Conservation (phyloP, 331 rosid genomes). For the Ulmus americana region DNA sequence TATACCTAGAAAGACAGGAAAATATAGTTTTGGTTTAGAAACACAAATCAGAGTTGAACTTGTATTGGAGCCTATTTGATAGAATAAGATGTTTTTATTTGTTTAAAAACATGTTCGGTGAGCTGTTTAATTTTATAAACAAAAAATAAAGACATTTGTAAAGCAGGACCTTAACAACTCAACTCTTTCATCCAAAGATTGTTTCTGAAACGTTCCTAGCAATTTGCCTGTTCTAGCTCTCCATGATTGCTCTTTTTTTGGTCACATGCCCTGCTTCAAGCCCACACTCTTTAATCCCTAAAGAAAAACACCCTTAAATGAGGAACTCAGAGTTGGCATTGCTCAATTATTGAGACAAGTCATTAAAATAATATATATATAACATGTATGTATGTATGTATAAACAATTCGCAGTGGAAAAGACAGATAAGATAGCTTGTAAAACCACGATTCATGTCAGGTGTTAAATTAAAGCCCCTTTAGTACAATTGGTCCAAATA, state of each 20-base stretch:
- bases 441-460: slow-evolving; percentile 23
- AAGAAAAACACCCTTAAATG: slow-evolving; percentile 8
- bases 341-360: slow-evolving; percentile 14
- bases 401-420: not conserved
- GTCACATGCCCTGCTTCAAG: slow-evolving; percentile 5
- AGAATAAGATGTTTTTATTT: too few species aligned
- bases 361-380: not conserved
- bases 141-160: too few species aligned
- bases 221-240: not conserved
- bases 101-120: too few species aligned
- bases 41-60: too few species aligned
- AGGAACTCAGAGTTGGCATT: not conserved
- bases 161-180: too few species aligned
- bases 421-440: not conserved
- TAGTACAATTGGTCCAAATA: not conserved
- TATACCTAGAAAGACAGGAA: not conserved
- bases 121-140: too few species aligned
- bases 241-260: not conserved
- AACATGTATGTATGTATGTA: not conserved
- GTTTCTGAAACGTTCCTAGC: not conserved
- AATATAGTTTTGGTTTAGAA: not conserved
- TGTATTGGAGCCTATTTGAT: too few species aligned
- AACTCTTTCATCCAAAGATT: slow-evolving; percentile 1
- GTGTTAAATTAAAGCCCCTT: slow-evolving; percentile 15
- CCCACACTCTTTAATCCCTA: slow-evolving; percentile 3